Conservation (phyloP, 2,329 filamentous ascomycete genomes). For the Penicillium vulpinum region DNA sequence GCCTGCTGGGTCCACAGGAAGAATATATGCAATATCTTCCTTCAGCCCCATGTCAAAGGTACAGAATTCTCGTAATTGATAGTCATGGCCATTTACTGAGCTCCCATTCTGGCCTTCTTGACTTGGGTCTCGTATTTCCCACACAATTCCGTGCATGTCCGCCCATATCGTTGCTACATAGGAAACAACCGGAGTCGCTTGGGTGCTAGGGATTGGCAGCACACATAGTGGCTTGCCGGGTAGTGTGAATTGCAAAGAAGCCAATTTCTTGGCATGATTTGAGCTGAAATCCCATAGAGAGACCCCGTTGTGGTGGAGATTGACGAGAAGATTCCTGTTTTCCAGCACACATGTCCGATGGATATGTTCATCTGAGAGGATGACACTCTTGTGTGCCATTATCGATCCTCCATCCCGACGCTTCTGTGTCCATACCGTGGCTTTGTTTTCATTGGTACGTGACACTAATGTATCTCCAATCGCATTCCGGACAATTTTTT, state of each 20-base stretch:
- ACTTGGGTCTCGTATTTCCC: constrained; percentile 69
- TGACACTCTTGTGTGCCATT: constrained; percentile 66
- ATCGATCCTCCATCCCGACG: constrained; percentile 52
- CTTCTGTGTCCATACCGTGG: constrained; percentile 77
- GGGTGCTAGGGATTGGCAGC: constrained; percentile 65
- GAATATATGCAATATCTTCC: constrained; percentile 58
- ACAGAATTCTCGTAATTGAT: constrained; percentile 65
- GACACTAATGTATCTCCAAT: constrained; percentile 79
- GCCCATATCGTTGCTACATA: constrained; percentile 84
- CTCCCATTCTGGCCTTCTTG: constrained; percentile 28
- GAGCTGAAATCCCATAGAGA: constrained; percentile 77
- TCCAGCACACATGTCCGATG: constrained; percentile 76
- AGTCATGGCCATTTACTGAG: constrained; percentile 35
- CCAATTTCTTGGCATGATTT: constrained; percentile 59
- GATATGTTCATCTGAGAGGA: constrained; percentile 69
- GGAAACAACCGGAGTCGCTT: constrained; percentile 56
- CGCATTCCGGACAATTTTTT: constrained; percentile 83
- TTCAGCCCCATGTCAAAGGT: constrained; percentile 64
- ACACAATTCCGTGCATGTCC: constrained; percentile 74
- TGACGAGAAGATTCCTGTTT: constrained; percentile 77
- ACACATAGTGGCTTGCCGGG: constrained; percentile 76
- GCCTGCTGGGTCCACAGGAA: constrained; percentile 85
- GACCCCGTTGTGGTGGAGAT: constrained; percentile 69
- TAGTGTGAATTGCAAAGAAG: constrained; percentile 58
- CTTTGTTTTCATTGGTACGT: constrained; percentile 74